Conservation (phyloP, 495 filamentous ascomycete genomes). For the Cercophora newfieldiana region DNA sequence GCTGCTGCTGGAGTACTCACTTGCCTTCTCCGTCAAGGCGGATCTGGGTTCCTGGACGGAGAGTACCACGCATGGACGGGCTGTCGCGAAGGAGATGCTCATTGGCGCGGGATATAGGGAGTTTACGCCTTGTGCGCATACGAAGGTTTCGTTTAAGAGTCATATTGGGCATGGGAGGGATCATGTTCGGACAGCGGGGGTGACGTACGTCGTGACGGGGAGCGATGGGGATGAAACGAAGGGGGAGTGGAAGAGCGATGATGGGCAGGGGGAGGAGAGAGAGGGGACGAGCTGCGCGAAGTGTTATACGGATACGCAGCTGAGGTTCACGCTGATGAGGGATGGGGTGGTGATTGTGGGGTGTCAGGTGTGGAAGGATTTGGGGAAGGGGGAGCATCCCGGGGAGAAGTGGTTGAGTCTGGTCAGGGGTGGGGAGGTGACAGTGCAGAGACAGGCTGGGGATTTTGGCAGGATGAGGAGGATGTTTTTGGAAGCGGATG, state of each 20-base stretch:
- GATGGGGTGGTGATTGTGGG: slow-evolving; percentile 25
- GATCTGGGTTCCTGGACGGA: slow-evolving; percentile 22
- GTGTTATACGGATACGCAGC: slow-evolving; percentile 29
- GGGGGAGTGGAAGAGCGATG: slow-evolving; percentile 24
- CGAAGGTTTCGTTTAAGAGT: slow-evolving; percentile 20
- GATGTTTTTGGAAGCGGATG: slow-evolving; percentile 13
- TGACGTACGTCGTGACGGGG: neutral
- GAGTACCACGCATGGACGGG: slow-evolving; percentile 2
- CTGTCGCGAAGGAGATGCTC: slow-evolving; percentile 17
- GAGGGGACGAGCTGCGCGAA: slow-evolving; percentile 17
- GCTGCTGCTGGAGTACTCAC: slow-evolving; percentile 24
- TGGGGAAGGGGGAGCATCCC: slow-evolving; percentile 27
- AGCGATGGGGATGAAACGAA: neutral
- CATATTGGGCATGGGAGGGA: slow-evolving; percentile 24
- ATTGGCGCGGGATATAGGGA: slow-evolving; percentile 23
- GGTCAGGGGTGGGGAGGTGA: slow-evolving; percentile 10
- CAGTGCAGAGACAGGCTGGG: neutral
- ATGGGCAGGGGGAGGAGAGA: slow-evolving; percentile 7
- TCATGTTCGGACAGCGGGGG: slow-evolving; percentile 20
- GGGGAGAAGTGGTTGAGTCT: slow-evolving; percentile 31
- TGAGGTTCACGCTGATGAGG: slow-evolving; percentile 22
- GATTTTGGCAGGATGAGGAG: slow-evolving; percentile 22
- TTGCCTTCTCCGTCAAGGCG: slow-evolving; percentile 25
- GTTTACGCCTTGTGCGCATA: slow-evolving; percentile 29
- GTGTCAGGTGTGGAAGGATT: slow-evolving; percentile 28